Evolutionary conservation across 768 basidiomycete species (phyloP), one percentile per base, ranked within the genome.

Genomic region (Strobilomyces dryophilus): DNA sequence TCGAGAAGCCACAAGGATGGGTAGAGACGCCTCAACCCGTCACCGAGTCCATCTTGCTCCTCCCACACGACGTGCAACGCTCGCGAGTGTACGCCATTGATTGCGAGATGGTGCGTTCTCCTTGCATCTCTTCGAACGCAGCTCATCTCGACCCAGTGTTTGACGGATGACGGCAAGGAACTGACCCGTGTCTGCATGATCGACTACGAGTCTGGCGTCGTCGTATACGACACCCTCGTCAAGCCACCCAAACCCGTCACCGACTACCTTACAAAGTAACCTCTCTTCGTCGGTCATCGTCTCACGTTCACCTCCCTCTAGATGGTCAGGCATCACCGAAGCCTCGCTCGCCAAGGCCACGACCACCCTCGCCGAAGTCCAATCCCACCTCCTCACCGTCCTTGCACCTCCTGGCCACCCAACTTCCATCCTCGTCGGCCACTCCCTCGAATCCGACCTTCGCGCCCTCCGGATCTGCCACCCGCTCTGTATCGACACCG

Each of bases 391-490:
- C 29, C 71, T 91, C 47, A 70, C 76, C 8, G 68, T 90, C 24
- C 79, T 91, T 45, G 80, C 83, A 29, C 74, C 81, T 37, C 64
- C 72, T 55, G 55, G 68, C 2, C 51, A 72, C 53, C 83, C 73
- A 0, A 86, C 81, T 0, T 84, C 88, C 15, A 87, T 97, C 62
- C 85, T 99, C 20, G 74, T 98, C 15, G 95, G 95, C 0, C 95
- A 99, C 67, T 98, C 94, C 6, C 84, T 98, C 47, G 95, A 98
- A 73, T 94, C 90, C 15, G 95, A 99, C 64, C 79, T 99, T 31
- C 82, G 81, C 59, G 92, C 92, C 0, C 81, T 99, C 55, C 91
- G 89, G 59, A 79, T 95, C 34, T 82, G 84, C 58, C 94, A 98
- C 63, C 84, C 93, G 0, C 74, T 80, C 47, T 92, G 92, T 64